phyloP scores from a whole-genome alignment of 164 flowering plant genomes.

The Hamamelis virginiana region DNA sequence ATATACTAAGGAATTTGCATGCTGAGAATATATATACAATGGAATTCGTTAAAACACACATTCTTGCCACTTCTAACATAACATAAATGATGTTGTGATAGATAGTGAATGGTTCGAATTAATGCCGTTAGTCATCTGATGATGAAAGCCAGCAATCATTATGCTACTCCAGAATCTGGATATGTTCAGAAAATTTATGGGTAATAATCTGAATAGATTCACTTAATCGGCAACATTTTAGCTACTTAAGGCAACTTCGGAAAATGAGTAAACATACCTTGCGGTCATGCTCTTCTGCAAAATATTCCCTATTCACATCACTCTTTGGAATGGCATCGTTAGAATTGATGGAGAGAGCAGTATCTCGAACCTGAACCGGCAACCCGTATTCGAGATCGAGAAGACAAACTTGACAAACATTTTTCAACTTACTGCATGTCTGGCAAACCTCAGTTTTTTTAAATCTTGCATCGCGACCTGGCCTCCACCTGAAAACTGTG shows the following conservation, averaged over 20 bases:
- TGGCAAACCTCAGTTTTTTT: conserved; percentile 92
- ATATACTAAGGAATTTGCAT: no score
- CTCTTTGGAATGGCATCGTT: conserved; percentile 93
- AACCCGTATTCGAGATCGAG: conserved; percentile 93
- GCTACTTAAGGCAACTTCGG: no score
- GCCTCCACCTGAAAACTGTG: conserved; percentile 97
- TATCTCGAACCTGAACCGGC: conserved; percentile 96
- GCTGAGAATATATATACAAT: no score
- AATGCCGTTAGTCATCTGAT: no score
- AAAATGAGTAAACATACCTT: conserved; percentile 48
- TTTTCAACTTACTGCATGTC: conserved; percentile 91
- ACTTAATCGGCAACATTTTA: no score
- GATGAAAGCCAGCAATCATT: no score
- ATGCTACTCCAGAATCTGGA: background rate
- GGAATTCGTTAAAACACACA: no score
- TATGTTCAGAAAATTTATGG: background rate
- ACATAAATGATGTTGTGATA: no score
- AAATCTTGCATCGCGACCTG: conserved; percentile 91
- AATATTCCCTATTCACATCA: conserved; percentile 94
- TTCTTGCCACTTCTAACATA: no score
- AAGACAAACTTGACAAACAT: conserved; percentile 96
- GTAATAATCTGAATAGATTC: no score
- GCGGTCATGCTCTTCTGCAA: conserved; percentile 95
- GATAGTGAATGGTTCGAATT: no score
- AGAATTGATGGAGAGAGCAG: conserved; percentile 77